Evolutionary conservation across 805 yeast genomes (phyloP), one percentile per base, ranked within the genome.

Genomic region (Trichomonascus vanleenenianus): DNA sequence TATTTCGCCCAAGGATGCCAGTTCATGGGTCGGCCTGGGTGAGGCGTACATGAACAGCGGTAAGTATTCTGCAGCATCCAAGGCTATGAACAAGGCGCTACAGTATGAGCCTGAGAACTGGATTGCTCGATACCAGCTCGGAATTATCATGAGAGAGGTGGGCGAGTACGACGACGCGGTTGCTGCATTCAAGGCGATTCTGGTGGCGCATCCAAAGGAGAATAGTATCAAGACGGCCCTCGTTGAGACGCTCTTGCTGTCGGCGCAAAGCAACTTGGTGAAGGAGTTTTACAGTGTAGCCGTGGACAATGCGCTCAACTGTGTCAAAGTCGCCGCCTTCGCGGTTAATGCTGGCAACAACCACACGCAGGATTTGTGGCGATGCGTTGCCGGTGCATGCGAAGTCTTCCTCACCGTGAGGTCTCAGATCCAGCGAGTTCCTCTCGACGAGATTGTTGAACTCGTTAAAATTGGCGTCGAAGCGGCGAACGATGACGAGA

Each of bases 11-110:
- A 51, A 58, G 44, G 97, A 93, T 62, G 60, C 76, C 1, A 82
- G 85, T 52, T 82, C 95, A 2, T 91, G 97, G 97, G 70, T 84
- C 25, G 96, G 96, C 1, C 68, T 93, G n/a, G 98, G 98, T n/a
- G 97, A 93, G 61, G 91, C 96, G 0, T 93, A 93, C 61, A 70
- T 75, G 45, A 76, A 79, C 20, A 78, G 93, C 61, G 98, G 98
- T 2, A 73, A 96, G 50, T 68, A 82, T 38, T 89, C 85, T 46
- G 95, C 97, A 2, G 86, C 96, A 0, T 70, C 76, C 8, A 88
- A 85, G 61, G 97, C 93, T 1, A 84, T 88, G 55, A 70, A 68
- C 27, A 79, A 79, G 47, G 86, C 89, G 0, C 56, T 78, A 39
- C 71, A 71, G 33, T 53, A 83, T 4, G 74, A 76, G 30, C 72